Conservation (phyloP, 1,284 basidiomycete genomes). For the Wolfiporia cocos region DNA sequence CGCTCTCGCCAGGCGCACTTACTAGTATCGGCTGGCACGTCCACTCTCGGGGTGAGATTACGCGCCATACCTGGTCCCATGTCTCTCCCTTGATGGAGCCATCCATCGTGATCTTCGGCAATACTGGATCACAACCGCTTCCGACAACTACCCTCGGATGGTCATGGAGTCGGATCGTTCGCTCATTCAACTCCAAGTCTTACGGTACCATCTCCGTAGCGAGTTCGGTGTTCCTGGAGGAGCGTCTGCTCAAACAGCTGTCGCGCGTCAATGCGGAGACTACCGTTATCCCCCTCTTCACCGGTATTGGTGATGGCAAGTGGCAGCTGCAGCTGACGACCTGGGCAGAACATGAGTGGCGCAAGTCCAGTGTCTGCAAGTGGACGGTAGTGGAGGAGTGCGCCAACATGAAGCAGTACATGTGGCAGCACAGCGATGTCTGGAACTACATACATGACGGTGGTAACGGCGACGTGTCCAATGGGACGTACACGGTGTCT, state of each 20-base stretch:
- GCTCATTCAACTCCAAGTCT: conserved; percentile 14
- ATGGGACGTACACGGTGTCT: conserved; percentile 19
- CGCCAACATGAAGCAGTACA: conserved; percentile 17
- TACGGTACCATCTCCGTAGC: conserved; percentile 24
- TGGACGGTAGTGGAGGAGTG: conserved; percentile 16
- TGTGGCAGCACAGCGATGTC: conserved; percentile 22
- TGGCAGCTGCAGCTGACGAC: conserved; percentile 19
- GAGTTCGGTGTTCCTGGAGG: conserved; percentile 22
- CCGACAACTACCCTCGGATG: conserved; percentile 15
- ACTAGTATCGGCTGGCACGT: conserved; percentile 25
- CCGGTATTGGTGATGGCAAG: conserved; percentile 18
- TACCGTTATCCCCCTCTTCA: conserved; percentile 23
- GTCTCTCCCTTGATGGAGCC: conserved; percentile 15
- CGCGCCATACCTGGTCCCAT: conserved; percentile 16
- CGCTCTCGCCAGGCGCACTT: conserved; percentile 18
- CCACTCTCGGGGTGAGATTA: conserved; percentile 15
- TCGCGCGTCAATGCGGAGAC: conserved; percentile 23
- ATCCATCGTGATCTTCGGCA: conserved; percentile 23
- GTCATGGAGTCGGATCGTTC: conserved; percentile 19
- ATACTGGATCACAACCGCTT: conserved; percentile 16
- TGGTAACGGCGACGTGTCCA: conserved; percentile 17
- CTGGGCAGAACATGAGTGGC: conserved; percentile 20
- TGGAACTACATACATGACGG: conserved; percentile 22
- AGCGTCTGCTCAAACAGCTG: conserved; percentile 19
- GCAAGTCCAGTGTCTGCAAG: conserved; percentile 17